Conservation (phyloP, 2,329 filamentous ascomycete species). For the Colletotrichum kahawae region DNA sequence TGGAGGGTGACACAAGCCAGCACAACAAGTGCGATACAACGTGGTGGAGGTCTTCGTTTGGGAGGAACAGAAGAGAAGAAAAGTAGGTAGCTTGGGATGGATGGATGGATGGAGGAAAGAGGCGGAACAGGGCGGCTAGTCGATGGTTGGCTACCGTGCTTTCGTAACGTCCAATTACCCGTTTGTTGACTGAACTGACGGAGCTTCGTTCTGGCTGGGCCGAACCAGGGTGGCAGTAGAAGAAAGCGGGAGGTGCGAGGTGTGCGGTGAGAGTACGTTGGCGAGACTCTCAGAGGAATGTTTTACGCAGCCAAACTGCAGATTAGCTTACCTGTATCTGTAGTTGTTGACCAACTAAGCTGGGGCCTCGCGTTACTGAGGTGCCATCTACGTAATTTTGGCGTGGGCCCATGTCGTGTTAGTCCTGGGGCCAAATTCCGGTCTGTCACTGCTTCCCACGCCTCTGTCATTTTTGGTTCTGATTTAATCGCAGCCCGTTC, state of each 20-base stretch:
- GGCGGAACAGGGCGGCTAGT: conserved; percentile 6
- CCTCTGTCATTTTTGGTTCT: neutral
- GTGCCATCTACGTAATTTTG: conserved; percentile 13
- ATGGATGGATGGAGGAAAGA: conserved; percentile 4
- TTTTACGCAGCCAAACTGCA: neutral
- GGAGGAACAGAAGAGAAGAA: neutral
- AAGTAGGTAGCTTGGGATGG: neutral
- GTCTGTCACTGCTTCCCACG: neutral
- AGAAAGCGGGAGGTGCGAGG: neutral
- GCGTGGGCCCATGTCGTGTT: neutral
- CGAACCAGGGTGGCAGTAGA: neutral
- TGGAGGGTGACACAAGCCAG: neutral
- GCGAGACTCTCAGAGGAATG: neutral
- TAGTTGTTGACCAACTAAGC: neutral
- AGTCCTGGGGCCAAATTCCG: neutral
- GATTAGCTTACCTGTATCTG: neutral
- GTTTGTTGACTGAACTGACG: neutral
- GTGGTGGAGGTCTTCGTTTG: neutral
- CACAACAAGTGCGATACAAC: neutral
- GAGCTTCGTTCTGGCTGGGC: neutral
- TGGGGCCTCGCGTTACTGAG: neutral
- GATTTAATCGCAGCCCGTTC: neutral
- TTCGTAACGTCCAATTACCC: neutral
- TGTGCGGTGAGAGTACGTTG: neutral
- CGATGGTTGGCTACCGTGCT: neutral